Conservation (phyloP, 257 asterid genomes). For the Jacaranda mimosifolia region DNA sequence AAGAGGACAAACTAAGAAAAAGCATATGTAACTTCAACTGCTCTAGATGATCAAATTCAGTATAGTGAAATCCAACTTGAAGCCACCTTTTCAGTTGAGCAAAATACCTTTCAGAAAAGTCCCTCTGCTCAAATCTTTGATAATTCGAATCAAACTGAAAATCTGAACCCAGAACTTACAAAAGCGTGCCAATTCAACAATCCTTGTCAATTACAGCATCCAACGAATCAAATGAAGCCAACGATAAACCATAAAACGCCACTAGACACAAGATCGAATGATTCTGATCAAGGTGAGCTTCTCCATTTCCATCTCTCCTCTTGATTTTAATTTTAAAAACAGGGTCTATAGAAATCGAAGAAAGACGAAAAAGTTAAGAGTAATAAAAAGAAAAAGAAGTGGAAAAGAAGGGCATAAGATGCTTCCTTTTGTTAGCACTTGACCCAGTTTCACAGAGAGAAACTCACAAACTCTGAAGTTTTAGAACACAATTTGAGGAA, state of each 20-base stretch:
- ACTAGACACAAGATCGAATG: slow-evolving; percentile 3
- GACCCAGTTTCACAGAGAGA: too few relatives aligned
- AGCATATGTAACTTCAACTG: not conserved
- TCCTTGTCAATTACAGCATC: not conserved
- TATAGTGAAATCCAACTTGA: slow-evolving; percentile 4
- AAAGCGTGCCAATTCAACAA: slow-evolving; percentile 28
- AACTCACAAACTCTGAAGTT: too few relatives aligned
- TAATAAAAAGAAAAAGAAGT: not conserved
- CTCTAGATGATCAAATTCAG: slow-evolving; percentile 10
- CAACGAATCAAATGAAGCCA: not conserved
- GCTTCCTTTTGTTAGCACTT: too few relatives aligned
- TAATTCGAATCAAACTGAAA: slow-evolving; percentile 6
- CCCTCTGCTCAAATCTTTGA: slow-evolving; percentile 6
- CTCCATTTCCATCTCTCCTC: not conserved
- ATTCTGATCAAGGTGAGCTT: slow-evolving; percentile 7
- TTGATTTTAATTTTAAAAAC: slow-evolving; percentile 9
- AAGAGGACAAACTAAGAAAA: not conserved
- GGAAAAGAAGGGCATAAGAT: slow-evolving; percentile 23
- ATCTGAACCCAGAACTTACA: slow-evolving; percentile 24
- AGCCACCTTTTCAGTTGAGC: slow-evolving; percentile 18
- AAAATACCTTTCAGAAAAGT: not conserved
- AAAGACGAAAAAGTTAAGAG: not conserved
- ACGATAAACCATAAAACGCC: not conserved
- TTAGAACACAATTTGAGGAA: too few relatives aligned
- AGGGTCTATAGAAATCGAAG: not conserved